Evolutionary conservation across 768 basidiomycete genomes (phyloP), one percentile per base, ranked within the genome.

Genomic region (Lepiota subincarnata): DNA sequence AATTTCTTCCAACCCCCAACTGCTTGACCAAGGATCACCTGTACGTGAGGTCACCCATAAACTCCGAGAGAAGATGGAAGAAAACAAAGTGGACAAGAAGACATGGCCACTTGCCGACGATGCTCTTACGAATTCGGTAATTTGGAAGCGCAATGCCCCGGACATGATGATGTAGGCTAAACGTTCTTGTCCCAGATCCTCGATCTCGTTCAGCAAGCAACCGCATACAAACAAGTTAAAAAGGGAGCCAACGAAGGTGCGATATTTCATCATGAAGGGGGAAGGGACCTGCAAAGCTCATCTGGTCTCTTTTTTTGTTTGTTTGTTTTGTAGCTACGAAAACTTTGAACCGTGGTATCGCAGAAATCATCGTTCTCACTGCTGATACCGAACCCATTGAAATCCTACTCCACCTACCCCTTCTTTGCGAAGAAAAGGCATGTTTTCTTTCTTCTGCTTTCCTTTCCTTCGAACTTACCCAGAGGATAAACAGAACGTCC

Each of bases 341-440:
- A 77, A 97, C 94, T 16, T 82, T 98, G 58, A 98, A 98, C 70
- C 91, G 96, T 64, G 96, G 96, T 76, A 91, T 96, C 60, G 89
- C 95, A 56, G 97, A 99, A 73, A 91, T 99, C 73, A 93, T 98
- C 72, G 84, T 99, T 64, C 77, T 99, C 70, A 97, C 97, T 50
- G 87, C 87, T 50, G 94, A 99, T 65, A 98, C 96, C 26, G 95
- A 98, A 70, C 97, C 97, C 43, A 80, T 99, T 63, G 97, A 98
- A 69, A 99, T 99, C 70, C 74, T 99, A 50, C 82, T 99, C 58
- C 97, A 99, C 71, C 85, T 99, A 26, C 97, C 97, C 35, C 79
- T 99, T 56, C 79, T 99, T 22, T 99, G 97, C 66, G 97, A 99
- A 70, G 97, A 99, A 76, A 99, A 99, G 84, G 92, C 87, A 49